These are phyloP conservation scores for Calonectria crousiana DNA, from an alignment of 2,329 filamentous ascomycete species.

Conservation along the genomic window DNA sequence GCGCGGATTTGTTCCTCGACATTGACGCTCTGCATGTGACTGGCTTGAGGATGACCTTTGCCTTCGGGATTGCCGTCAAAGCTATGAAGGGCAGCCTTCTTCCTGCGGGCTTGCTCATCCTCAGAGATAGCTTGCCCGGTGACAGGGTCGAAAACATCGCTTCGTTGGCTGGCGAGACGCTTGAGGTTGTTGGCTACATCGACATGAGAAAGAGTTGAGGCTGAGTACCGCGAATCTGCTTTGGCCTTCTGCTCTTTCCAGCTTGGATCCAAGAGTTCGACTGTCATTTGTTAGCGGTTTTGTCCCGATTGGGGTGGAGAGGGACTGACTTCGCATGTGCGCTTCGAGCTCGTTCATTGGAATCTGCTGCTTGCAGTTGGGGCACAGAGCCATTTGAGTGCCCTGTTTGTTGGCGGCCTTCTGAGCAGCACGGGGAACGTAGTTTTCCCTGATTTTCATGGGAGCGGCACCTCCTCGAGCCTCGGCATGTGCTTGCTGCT, in stretches of 20 bases:
- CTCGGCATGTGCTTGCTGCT: constrained; percentile 83
- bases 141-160: constrained; percentile 84
- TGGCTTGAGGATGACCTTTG: constrained; percentile 65
- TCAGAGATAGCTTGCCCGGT: constrained; percentile 77
- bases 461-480: constrained; percentile 75
- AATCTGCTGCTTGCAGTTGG: constrained; percentile 93
- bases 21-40: constrained; percentile 76
- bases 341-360: constrained; percentile 89
- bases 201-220: constrained; percentile 85
- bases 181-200: constrained; percentile 97
- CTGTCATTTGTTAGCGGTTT: constrained; percentile 59
- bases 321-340: constrained; percentile 82
- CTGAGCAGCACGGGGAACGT: constrained; percentile 86
- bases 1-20: constrained; percentile 87
- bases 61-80: constrained; percentile 76
- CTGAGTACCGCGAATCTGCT: constrained; percentile 84
- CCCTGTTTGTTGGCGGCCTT: constrained; percentile 75
- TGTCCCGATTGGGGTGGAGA: background rate
- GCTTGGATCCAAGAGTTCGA: constrained; percentile 91
- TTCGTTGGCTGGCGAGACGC: constrained; percentile 89
- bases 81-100: constrained; percentile 75
- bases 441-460: constrained; percentile 94
- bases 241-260: constrained; percentile 98
- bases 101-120: constrained; percentile 80
- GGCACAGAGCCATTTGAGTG: constrained; percentile 81